These are phyloP conservation scores for Aspergillus costaricaensis DNA, from an alignment of 2,329 filamentous ascomycete genomes.

Conservation along the genomic window DNA sequence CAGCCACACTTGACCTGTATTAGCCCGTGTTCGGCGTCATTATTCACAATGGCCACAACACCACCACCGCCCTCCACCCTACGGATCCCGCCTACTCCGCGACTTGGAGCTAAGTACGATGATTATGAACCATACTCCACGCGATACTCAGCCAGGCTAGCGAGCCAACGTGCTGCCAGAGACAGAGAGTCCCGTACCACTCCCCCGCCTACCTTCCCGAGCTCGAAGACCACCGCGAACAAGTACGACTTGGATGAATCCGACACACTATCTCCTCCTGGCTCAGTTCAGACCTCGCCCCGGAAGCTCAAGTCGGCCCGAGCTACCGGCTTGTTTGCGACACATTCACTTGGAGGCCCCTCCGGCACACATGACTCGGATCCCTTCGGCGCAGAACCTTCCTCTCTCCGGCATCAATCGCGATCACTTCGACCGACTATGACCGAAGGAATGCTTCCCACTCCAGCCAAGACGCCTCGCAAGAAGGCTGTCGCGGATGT, in stretches of 20 bases:
- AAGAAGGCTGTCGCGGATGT: conserved; percentile 54
- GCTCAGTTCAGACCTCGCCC: conserved; percentile 30
- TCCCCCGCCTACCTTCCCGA: conserved; percentile 34
- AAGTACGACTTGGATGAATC: conserved; percentile 26
- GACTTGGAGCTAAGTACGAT: conserved; percentile 49
- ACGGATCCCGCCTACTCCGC: conserved; percentile 48
- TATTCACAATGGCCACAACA: conserved; percentile 45
- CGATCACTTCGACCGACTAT: conserved; percentile 30
- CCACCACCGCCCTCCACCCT: conserved; percentile 44
- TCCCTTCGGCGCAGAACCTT: conserved; percentile 28
- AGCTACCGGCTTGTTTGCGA: conserved; percentile 11
- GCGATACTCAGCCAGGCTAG: conserved; percentile 44
- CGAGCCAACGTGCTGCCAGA: conserved; percentile 34
- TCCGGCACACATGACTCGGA: conserved; percentile 21
- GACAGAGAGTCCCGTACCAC: conserved; percentile 30
- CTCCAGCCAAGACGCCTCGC: conserved; percentile 63
- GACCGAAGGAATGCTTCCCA: conserved; percentile 56
- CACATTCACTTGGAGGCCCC: conserved; percentile 24
- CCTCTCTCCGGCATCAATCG: conserved; percentile 25
- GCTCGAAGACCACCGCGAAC: conserved; percentile 20
- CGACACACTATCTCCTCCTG: conserved; percentile 32
- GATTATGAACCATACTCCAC: conserved; percentile 43
- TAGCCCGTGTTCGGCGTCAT: background rate
- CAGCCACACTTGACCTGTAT: background rate
- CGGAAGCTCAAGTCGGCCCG: conserved; percentile 29